These are phyloP conservation scores for Aspergillus hiratsukae DNA, from an alignment of 2,329 filamentous ascomycete genomes.

Conservation along the genomic window DNA sequence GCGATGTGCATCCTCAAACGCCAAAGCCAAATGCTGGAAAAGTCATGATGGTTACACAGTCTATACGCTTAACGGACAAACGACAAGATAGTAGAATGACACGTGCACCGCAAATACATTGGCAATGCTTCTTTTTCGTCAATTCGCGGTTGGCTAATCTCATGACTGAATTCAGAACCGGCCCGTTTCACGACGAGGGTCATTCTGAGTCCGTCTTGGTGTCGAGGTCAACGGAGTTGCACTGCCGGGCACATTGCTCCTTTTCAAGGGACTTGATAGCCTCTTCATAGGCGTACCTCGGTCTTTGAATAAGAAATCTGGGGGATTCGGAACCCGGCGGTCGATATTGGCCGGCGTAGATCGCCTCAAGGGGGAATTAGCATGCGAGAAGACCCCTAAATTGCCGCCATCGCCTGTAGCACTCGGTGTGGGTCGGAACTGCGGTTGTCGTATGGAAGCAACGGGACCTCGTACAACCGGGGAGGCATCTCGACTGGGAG, in stretches of 20 bases:
- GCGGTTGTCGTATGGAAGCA: conserved; percentile 51
- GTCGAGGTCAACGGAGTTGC: conserved; percentile 29
- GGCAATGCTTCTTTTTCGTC: neutral
- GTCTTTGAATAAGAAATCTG: conserved; percentile 34
- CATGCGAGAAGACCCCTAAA: conserved; percentile 74
- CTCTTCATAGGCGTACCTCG: conserved; percentile 32
- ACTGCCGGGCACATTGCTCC: conserved; percentile 36
- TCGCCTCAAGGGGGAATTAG: conserved; percentile 79
- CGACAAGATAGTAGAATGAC: neutral
- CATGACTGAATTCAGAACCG: conserved; percentile 12
- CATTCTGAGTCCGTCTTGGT: conserved; percentile 32
- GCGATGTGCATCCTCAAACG: neutral
- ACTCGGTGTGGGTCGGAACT: conserved; percentile 45
- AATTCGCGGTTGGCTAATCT: conserved; percentile 5
- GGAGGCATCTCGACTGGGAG: conserved; percentile 45
- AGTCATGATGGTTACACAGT: conserved; percentile 1
- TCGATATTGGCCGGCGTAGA: conserved; percentile 57
- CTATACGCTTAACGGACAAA: neutral
- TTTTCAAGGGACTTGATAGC: conserved; percentile 40
- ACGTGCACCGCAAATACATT: neutral
- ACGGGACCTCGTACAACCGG: conserved; percentile 37
- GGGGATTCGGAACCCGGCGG: conserved; percentile 36
- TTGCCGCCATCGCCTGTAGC: conserved; percentile 64
- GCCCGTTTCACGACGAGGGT: conserved; percentile 27
- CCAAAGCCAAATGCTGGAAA: neutral